Evolutionary conservation across 148 eudicot species (phyloP), one percentile per base, ranked within the genome.

Genomic region (Fallopia convolvulus): DNA sequence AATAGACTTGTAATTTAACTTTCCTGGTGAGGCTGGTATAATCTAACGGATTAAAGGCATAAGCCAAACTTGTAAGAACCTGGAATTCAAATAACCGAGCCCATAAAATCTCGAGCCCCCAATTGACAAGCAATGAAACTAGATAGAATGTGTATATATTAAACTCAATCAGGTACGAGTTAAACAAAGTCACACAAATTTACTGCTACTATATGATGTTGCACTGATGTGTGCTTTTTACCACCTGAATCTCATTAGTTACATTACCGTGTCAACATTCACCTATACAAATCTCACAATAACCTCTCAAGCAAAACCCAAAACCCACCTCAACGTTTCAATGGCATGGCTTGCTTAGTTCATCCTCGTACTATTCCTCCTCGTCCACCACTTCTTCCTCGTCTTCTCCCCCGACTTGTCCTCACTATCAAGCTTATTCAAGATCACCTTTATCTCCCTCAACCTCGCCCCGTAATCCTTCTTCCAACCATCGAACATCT

Each of bases 401-500:
- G 72, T 26, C 83, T 84, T 89, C 7, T 92, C 91, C 21, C 76
- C 83, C 15, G 80, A 76, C 10, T 83, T 88, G 23, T 89, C 97
- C 65, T 88, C 99, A 30, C 55, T 87, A 48, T 90, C 94, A 6
- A 95, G 90, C 83, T 95, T 95, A 76, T 87, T 71, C 82, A 95
- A 72, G 52, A 92, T 88, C 55, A 92, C 90, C 84, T 95, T 95
- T 1, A 97, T 95, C 80, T 95, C 99, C 74, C 97, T 75, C 60
- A 95, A 76, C 80, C 99, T 87, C 3, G 85, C 63, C 40, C 91
- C 97, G 13, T 92, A 95, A 78, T 95, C 99, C 82, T 92, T 95
- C 83, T 95, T 95, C 99, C 99, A 95, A 2, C 89, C 80, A 76
- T 95, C 97, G 75, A 95, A 95, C 92, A 89, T 91, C 79, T 87